A percentile compares a stretch with the other conserved stretches of the same genome.
phyloP scores from a whole-genome alignment of 805 yeast genomes.

The Kluyveromyces siamensis region DNA sequence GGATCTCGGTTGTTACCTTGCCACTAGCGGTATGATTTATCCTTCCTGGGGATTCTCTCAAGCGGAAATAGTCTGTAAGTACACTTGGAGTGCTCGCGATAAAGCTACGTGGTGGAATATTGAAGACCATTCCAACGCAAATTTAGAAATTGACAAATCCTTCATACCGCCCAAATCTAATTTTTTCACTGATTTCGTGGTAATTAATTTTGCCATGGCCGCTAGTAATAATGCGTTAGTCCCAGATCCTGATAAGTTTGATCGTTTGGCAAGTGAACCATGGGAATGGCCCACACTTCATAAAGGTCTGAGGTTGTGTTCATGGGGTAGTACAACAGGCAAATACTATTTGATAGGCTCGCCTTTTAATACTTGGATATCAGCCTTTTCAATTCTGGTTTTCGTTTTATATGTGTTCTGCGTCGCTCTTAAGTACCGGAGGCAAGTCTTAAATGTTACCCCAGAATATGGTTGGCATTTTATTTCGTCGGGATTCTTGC shows the following conservation, averaged over 20 bases:
- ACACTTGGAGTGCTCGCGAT: slow-evolving; percentile 58
- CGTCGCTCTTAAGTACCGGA: slow-evolving; percentile 50
- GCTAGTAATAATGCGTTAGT: slow-evolving; percentile 76
- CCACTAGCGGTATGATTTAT: slow-evolving; percentile 69
- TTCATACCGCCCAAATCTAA: slow-evolving; percentile 56
- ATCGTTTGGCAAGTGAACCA: slow-evolving; percentile 59
- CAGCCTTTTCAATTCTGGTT: slow-evolving; percentile 47
- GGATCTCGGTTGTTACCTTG: slow-evolving; percentile 71
- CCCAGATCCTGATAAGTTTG: slow-evolving; percentile 70
- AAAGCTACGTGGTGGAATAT: slow-evolving; percentile 87
- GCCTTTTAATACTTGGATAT: slow-evolving; percentile 72
- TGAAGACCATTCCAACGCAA: slow-evolving; percentile 56
- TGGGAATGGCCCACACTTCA: slow-evolving; percentile 89
- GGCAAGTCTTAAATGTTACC: slow-evolving; percentile 48
- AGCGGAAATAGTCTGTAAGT: slow-evolving; percentile 85
- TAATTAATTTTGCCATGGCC: slow-evolving; percentile 78
- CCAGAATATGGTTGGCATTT: slow-evolving; percentile 33
- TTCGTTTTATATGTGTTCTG: slow-evolving; percentile 37
- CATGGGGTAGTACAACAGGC: slow-evolving; percentile 51
- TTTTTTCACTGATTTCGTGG: slow-evolving; percentile 67
- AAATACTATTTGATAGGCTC: slow-evolving; percentile 68
- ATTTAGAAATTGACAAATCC: slow-evolving; percentile 44
- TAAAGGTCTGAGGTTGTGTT: slow-evolving; percentile 67
- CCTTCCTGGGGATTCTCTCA: slow-evolving; percentile 99
- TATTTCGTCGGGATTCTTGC: slow-evolving; percentile 64